Base-by-base conservation (phyloP, 176 grass and related monocot species). In the Poa pratensis region DNA sequence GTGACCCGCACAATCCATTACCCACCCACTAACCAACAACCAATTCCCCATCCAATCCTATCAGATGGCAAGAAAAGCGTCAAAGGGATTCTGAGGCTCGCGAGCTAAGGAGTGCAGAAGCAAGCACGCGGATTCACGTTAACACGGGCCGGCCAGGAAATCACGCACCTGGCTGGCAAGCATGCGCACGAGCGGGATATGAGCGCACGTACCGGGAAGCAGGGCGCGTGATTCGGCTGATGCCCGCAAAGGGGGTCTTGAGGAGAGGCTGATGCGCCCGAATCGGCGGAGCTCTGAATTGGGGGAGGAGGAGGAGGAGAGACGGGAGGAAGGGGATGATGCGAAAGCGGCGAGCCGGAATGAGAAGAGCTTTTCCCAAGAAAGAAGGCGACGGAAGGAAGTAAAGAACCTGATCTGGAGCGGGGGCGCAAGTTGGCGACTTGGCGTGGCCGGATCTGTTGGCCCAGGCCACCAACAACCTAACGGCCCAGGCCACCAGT, bases 391-490 rank as follows among this genome's bases (percentile, higher is more conserved):
- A 75, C 72, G 72, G 46, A 23, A 16, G 13, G 42, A 45, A 71
- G 69, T 0, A 74, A 74, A 16, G 72, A 75, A 74, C 8, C 72
- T 75, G 72, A 75, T 53, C 72, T 75, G 68, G 23, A 74, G 23
- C 6, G n/a, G 23, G 3, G 15, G 52, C 46, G 72, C 48, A 75
- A 75, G 72, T 75, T 75, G 72, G 40, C 20, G 57, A 59, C 57
- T 58, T 58, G 57, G 9, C 57, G 57, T 59, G 57, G 70, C 70
- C 42, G 30, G 72, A 75, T 75, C 72, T 52, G 72, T 30, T 61
- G 26, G 13, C 26, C 14, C 62, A 65, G 60, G 26, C 61, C 14
- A 65, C 26, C 62, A 32, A 32, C 62, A 65, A 65, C 62, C 62
- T 2, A 65, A 65, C 26, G 27, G 62, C 27, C 62, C 55, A 59